phyloP scores from a whole-genome alignment of 495 filamentous ascomycete species.

The Opeltia flavorubescens region DNA sequence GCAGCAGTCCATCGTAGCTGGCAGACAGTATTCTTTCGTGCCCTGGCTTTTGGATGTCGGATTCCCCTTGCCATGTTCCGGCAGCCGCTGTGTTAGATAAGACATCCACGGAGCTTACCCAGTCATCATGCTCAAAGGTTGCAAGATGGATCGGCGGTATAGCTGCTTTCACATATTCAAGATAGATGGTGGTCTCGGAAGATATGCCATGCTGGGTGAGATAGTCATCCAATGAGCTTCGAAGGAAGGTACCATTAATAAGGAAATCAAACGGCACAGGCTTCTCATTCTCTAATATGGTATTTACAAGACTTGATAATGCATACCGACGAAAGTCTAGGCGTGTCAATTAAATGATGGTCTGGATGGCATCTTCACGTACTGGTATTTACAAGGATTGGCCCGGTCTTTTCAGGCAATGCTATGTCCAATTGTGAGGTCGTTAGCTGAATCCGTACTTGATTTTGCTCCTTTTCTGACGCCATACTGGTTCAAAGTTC shows the following conservation, averaged over 20 bases:
- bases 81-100: conserved; percentile 52
- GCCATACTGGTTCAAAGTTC: not conserved
- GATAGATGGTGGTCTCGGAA: conserved; percentile 66
- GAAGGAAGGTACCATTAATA: conserved; percentile 78
- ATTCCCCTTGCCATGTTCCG: conserved; percentile 36
- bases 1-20: conserved; percentile 74
- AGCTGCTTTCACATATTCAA: conserved; percentile 86
- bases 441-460: conserved; percentile 47
- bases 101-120: conserved; percentile 87
- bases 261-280: conserved; percentile 94
- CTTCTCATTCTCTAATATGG: conserved; percentile 60
- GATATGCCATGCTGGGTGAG: conserved; percentile 74
- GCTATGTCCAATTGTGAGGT: conserved; percentile 45
- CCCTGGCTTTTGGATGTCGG: conserved; percentile 26
- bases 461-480: conserved; percentile 20
- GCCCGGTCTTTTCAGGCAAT: conserved; percentile 44
- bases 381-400: conserved; percentile 53
- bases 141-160: conserved; percentile 76
- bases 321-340: conserved; percentile 74
- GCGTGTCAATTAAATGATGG: conserved; percentile 5
- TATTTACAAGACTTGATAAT: conserved; percentile 86
- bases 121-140: conserved; percentile 90
- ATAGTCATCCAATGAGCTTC: conserved; percentile 79
- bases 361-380: conserved; percentile 15
- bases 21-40: conserved; percentile 70